Evolutionary conservation across 176 grass and related monocot species (phyloP).

Genomic region (Aechmea fasciata): DNA sequence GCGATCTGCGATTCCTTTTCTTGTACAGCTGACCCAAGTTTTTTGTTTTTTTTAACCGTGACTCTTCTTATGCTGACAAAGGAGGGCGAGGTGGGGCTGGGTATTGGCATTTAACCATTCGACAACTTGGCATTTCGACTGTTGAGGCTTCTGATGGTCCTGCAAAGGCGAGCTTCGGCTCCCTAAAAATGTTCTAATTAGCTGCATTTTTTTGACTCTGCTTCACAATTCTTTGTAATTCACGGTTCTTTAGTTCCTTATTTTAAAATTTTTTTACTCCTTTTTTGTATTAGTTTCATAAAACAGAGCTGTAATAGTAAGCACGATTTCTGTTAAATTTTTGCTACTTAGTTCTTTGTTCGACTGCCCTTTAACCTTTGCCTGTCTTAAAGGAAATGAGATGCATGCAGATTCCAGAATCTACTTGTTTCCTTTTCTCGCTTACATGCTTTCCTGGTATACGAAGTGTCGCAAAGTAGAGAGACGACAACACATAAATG

Average conservation of each 20-base stretch:
- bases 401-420: no score
- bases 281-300: neutral
- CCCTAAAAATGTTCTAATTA: neutral
- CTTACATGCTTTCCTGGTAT: no score
- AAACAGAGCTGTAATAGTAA: neutral
- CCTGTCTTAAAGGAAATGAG: no score
- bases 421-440: no score
- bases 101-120: no score
- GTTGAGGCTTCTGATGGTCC: neutral
- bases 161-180: neutral
- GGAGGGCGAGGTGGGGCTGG: no score
- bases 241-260: neutral
- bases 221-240: neutral
- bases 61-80: no score
- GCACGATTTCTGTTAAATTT: neutral
- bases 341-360: no score
- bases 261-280: neutral
- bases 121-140: neutral
- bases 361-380: no score
- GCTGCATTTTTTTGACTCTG: neutral
- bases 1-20: neutral
- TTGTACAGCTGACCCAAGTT: neutral
- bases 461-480: no score
- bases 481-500: no score
- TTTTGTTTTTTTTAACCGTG: no score